These are phyloP conservation scores for Pichia sp. DNA, from an alignment of 1,139 yeast species.

Conservation along the genomic window DNA sequence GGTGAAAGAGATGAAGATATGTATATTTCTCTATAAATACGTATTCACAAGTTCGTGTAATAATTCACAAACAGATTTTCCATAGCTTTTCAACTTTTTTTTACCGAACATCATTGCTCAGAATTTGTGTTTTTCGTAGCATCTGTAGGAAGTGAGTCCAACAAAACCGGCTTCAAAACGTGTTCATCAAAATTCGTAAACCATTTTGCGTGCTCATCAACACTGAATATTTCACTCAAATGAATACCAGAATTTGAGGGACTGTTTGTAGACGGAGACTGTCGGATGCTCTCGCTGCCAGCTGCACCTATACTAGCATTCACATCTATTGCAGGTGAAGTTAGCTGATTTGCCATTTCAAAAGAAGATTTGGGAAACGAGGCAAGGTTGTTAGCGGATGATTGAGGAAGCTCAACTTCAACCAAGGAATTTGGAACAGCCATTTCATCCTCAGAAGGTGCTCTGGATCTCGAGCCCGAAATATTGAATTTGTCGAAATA, in stretches of 20 bases:
- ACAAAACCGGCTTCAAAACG: slow-evolving; percentile 89
- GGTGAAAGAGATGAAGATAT: background rate
- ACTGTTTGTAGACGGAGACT: background rate
- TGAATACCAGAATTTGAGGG: slow-evolving; percentile 9
- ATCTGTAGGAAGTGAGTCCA: slow-evolving; percentile 46
- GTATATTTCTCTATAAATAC: background rate
- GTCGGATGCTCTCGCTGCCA: background rate
- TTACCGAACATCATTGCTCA: background rate
- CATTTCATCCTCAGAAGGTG: slow-evolving; percentile 33
- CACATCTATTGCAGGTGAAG: slow-evolving; percentile 6
- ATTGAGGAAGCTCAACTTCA: slow-evolving; percentile 36
- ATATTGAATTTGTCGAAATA: slow-evolving; percentile 21
- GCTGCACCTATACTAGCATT: background rate
- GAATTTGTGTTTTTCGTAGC: background rate
- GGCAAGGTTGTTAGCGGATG: slow-evolving; percentile 3
- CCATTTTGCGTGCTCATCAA: slow-evolving; percentile 86
- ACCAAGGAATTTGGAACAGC: slow-evolving; percentile 23
- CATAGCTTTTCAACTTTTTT: background rate
- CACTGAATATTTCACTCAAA: slow-evolving; percentile 38
- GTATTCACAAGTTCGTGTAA: background rate
- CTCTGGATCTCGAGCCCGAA: slow-evolving; percentile 23
- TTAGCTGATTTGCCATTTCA: slow-evolving; percentile 1
- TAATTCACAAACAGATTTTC: background rate
- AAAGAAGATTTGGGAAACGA: slow-evolving; percentile 8
- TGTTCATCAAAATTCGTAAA: slow-evolving; percentile 90